Conservation (phyloP, 768 basidiomycete species). For the Brasilioporus rufonigricans region DNA sequence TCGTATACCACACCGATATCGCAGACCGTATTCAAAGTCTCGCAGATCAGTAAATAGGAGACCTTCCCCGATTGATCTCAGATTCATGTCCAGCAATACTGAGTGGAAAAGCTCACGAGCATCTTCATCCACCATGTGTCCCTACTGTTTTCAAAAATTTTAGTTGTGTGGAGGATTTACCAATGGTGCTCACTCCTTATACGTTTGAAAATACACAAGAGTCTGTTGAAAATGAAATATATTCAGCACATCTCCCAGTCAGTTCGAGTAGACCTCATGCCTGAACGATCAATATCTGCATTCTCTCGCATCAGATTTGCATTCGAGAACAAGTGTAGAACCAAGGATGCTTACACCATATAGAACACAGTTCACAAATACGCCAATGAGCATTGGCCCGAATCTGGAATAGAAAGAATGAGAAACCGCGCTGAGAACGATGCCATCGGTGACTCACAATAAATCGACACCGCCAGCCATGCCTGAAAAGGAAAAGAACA, state of each 20-base stretch:
- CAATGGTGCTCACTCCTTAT: no score
- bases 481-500: background rate
- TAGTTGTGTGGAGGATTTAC: no score
- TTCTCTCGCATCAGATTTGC: no score
- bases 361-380: conserved; percentile 11
- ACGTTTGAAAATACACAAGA: background rate
- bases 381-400: conserved; percentile 20
- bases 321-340: no score
- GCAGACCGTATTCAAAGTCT: conserved; percentile 47
- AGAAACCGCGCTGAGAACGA: conserved; percentile 20
- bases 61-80: no score
- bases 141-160: no score
- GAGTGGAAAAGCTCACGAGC: no score
- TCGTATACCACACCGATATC: conserved; percentile 47
- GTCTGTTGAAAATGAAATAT: background rate
- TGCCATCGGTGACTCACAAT: background rate
- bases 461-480: background rate
- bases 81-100: no score
- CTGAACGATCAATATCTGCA: no score
- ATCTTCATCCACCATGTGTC: no score
- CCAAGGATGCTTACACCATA: conserved; percentile 10
- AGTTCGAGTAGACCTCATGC: no score
- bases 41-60: conserved; percentile 40
- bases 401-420: conserved; percentile 37
- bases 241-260: no score